Evolutionary conservation across 257 asterid species (phyloP).

Genomic region (Scutellaria baicalensis): DNA sequence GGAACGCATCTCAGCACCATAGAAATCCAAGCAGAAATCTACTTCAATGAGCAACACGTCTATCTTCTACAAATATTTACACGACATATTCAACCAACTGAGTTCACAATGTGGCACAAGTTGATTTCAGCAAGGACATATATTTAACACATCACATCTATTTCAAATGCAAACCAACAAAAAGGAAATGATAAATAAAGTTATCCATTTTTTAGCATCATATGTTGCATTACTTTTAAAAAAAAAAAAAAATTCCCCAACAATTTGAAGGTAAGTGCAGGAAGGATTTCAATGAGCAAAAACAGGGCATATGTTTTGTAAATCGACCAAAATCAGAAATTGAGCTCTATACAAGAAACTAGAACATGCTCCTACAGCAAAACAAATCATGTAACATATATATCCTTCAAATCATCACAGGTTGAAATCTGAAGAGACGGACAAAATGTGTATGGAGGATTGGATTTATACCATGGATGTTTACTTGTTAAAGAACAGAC

Average conservation of each 20-base stretch:
- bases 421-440: not conserved
- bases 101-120: too few species aligned
- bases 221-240: not conserved
- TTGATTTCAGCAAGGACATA: not conserved
- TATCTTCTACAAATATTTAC: too few species aligned
- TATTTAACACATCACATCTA: too few species aligned
- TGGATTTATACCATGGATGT: conserved; percentile 8
- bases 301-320: not conserved
- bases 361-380: conserved; percentile 3
- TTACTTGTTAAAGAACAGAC: conserved; percentile 64
- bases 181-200: not conserved
- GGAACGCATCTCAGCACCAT: too few species aligned
- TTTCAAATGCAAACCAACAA: not conserved
- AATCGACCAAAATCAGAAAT: not conserved
- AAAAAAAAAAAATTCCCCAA: too few species aligned
- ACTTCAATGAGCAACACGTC: too few species aligned
- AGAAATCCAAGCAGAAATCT: too few species aligned
- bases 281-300: not conserved
- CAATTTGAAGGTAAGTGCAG: not conserved
- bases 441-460: not conserved
- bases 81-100: too few species aligned
- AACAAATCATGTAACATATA: not conserved
- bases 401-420: not conserved
- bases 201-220: not conserved
- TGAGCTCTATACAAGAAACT: conserved; percentile 10